These are phyloP conservation scores for Balamuthia mandrillaris DNA, from an alignment of 208 protist species.

Conservation along the genomic window DNA sequence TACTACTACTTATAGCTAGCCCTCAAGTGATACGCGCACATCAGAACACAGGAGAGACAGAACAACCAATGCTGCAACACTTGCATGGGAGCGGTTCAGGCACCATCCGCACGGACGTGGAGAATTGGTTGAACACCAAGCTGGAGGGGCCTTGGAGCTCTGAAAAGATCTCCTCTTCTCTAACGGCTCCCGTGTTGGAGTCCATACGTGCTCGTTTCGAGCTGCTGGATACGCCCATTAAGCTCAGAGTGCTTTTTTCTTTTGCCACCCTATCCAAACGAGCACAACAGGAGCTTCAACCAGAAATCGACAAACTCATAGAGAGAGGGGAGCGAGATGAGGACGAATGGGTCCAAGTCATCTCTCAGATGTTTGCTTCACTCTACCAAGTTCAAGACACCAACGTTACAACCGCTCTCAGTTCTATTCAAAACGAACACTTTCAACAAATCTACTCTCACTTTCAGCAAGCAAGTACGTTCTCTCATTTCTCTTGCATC, in stretches of 20 bases:
- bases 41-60: too few species aligned
- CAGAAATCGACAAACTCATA: not conserved
- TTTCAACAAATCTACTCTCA: too few species aligned
- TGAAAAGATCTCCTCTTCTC: not conserved
- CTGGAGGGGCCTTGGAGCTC: slow-evolving; percentile 9
- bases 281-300: not conserved
- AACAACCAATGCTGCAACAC: too few species aligned
- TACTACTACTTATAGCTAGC: too few species aligned
- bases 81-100: too few species aligned
- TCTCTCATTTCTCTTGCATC: too few species aligned
- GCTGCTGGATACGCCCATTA: slow-evolving; percentile 11
- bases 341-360: slow-evolving; percentile 12
- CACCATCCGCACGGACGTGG: too few species aligned
- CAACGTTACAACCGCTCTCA: too few species aligned
- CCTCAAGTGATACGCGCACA: too few species aligned
- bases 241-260: slow-evolving; percentile 14
- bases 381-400: too few species aligned
- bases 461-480: too few species aligned
- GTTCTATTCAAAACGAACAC: too few species aligned
- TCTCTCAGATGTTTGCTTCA: slow-evolving; percentile 3
- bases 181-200: not conserved
- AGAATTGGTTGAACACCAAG: slow-evolving; percentile 16
- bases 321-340: slow-evolving; percentile 7
- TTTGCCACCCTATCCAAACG: not conserved
- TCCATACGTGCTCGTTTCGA: not conserved